A percentile compares a stretch with the other conserved stretches of the same genome.
phyloP scores from a whole-genome alignment of 2,329 filamentous ascomycete species.

The Didymella glomerata region DNA sequence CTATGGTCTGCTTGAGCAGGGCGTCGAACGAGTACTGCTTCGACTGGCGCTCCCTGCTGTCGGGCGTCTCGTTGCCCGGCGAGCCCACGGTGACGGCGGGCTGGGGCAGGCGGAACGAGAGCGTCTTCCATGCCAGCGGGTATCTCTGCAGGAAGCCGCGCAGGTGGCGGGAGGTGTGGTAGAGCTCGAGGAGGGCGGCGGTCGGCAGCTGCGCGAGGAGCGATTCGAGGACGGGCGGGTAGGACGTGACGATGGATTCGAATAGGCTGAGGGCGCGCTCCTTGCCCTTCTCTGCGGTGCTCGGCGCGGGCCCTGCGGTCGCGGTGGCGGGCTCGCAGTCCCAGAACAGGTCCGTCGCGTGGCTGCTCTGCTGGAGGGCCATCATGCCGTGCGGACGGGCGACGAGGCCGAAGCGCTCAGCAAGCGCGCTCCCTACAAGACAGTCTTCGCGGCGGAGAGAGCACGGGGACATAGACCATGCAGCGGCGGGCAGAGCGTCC shows the following conservation, averaged over 20 bases:
- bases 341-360: constrained; percentile 27
- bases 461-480: constrained; percentile 45
- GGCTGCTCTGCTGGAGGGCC: constrained; percentile 1
- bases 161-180: constrained; percentile 65
- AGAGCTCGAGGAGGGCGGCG: constrained; percentile 64
- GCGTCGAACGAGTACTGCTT: constrained; percentile 67
- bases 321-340: constrained; percentile 24
- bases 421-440: constrained; percentile 37
- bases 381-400: constrained; percentile 42
- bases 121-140: constrained; percentile 67
- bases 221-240: constrained; percentile 67
- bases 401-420: constrained; percentile 23
- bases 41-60: constrained; percentile 58
- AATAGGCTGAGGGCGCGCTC: constrained; percentile 52
- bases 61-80: constrained; percentile 53
- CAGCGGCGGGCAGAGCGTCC: constrained; percentile 20
- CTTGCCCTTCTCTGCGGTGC: not conserved
- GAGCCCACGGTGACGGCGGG: constrained; percentile 49
- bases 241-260: constrained; percentile 64
- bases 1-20: constrained; percentile 63
- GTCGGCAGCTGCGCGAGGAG: constrained; percentile 66
- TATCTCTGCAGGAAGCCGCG: constrained; percentile 64
- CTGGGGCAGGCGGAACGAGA: constrained; percentile 65
- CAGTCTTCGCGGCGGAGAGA: constrained; percentile 39
- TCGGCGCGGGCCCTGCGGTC: not conserved